These are phyloP conservation scores for Hevea brasiliensis DNA, from an alignment of 345 rosid species.

Conservation along the genomic window DNA sequence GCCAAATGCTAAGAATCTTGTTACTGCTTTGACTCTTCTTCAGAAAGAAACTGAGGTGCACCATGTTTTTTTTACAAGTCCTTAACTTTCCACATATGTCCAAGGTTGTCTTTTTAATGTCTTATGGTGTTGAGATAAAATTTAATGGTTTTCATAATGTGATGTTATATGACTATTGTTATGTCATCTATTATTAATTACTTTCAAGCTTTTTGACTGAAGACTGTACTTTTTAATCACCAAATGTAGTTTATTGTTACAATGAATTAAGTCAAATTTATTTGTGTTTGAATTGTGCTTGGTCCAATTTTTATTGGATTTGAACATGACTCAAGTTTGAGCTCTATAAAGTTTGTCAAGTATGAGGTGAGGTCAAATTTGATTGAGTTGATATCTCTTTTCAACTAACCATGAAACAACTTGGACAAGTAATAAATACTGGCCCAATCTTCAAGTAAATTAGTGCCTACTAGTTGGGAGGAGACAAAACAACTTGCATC, in stretches of 20 bases:
- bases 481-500: no score
- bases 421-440: no score
- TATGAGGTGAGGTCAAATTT: neutral
- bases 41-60: slow-evolving; percentile 79
- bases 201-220: neutral
- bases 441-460: no score
- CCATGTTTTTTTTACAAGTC: slow-evolving; percentile 2
- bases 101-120: neutral
- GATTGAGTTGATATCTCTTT: neutral
- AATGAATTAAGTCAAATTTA: neutral
- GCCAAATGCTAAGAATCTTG: slow-evolving; percentile 85
- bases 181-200: neutral
- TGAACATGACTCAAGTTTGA: neutral
- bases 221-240: neutral
- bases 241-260: neutral
- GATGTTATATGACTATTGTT: no score
- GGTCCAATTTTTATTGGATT: neutral
- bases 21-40: slow-evolving; percentile 67
- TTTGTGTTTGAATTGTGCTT: neutral
- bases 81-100: neutral
- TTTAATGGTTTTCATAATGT: no score
- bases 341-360: neutral
- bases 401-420: no score
- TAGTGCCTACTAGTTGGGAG: no score
- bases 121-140: neutral